Evolutionary conservation across 768 basidiomycete species (phyloP), one percentile per base, ranked within the genome.

Genomic region (Leccinum barrowsii): DNA sequence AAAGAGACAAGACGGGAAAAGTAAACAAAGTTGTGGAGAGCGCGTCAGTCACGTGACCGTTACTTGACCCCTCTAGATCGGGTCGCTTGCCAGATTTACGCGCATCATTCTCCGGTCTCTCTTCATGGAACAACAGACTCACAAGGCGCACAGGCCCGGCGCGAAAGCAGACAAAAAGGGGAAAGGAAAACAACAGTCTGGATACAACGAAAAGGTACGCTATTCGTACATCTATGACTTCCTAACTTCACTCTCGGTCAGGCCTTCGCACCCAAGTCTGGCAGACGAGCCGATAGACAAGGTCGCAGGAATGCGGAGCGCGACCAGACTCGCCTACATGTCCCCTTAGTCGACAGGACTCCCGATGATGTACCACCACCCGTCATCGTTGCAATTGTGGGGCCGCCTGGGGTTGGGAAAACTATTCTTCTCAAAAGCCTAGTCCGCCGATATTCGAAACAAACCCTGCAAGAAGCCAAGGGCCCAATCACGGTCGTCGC

Each of bases 341-440:
- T 98, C 7, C 97, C 97, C 13, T 83, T 97, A 28, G 92, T 98
- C 54, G 89, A 98, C 73, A 84, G 97, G 52, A 98, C 94, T 10
- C 96, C 97, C 4, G 88, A 94, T 60, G 86, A 89, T 55, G 83
- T 86, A 44, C 93, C 97, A 2, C 96, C 97, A 2, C 97, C 97
- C 5, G 85, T 98, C 65, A 85, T 98, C 59, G 84, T 99, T 35
- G 96, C 95, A 26, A 82, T 99, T 52, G 95, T 98, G 40, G 97
- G 97, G 1, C 95, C 97, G 28, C 89, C 95, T 2, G 97, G 97
- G 7, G 97, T 98, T 28, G 97, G 97, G 56, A 99, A 98, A 74
- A 91, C 92, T 1, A 98, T 94, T 2, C 79, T 99, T 11, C 80
- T 98, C 63, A 93, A 94, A 70, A 91, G 88, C 63, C 85, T 99